A percentile compares a stretch with the other conserved stretches of the same genome.
Evolutionary conservation across 495 filamentous ascomycete species (phyloP).

Genomic region (Bathelium albidoporum): DNA sequence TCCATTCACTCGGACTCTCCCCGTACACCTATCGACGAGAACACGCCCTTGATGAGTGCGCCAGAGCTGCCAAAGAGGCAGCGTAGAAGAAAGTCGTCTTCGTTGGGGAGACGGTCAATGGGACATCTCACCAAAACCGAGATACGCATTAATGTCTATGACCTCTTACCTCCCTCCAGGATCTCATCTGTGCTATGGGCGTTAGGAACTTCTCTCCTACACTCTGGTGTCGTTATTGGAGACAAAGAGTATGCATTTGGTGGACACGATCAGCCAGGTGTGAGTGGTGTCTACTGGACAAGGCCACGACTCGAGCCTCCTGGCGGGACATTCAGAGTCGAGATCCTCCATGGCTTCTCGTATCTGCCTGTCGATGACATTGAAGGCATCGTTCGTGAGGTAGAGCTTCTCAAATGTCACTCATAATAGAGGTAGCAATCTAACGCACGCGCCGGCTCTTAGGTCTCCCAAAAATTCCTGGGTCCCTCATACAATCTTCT

Average conservation of each 20-base stretch:
- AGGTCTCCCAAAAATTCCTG: slow-evolving; percentile 53
- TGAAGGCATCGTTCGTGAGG: slow-evolving; percentile 50
- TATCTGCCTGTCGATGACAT: slow-evolving; percentile 53
- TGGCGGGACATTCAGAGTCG: slow-evolving; percentile 58
- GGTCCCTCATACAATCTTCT: slow-evolving; percentile 67
- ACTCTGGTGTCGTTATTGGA: slow-evolving; percentile 69
- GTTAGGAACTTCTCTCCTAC: slow-evolving; percentile 59
- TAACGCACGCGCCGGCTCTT: neutral
- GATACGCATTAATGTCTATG: slow-evolving; percentile 70
- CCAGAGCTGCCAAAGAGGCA: neutral
- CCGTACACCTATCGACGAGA: neutral
- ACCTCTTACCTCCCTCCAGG: slow-evolving; percentile 47
- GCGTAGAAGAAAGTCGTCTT: slow-evolving; percentile 1
- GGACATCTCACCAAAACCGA: slow-evolving; percentile 45
- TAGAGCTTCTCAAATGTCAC: neutral
- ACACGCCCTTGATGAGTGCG: neutral
- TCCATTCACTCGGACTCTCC: neutral
- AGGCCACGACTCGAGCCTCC: slow-evolving; percentile 54
- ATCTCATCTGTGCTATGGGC: slow-evolving; percentile 61
- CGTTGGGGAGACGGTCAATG: neutral
- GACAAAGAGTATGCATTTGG: slow-evolving; percentile 72
- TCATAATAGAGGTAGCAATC: neutral
- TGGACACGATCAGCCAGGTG: slow-evolving; percentile 55
- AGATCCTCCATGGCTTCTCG: slow-evolving; percentile 64
- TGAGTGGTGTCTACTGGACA: slow-evolving; percentile 73